Conservation (phyloP, 106 monocot genomes). For the Acanthochlamys bracteata region DNA sequence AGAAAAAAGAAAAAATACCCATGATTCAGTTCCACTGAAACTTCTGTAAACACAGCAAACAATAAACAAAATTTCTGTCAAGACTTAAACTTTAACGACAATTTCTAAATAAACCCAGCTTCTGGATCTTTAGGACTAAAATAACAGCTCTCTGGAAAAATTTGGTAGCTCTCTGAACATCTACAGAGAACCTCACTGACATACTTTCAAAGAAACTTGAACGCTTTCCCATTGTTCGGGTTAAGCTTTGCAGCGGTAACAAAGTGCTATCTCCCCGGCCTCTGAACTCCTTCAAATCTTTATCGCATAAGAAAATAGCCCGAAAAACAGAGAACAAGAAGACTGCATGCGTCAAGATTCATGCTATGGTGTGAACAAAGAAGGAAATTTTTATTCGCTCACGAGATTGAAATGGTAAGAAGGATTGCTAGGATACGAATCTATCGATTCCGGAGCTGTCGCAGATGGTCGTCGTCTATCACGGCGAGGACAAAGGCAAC, state of each 20-base stretch:
- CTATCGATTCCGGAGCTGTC: slow-evolving; percentile 44
- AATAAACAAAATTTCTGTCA: background rate
- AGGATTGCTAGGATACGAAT: slow-evolving; percentile 61
- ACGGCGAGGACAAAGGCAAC: too few relatives aligned
- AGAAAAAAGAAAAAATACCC: background rate
- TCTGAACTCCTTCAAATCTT: slow-evolving; percentile 30
- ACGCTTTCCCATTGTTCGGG: slow-evolving; percentile 52
- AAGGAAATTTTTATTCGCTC: background rate
- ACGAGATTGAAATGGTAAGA: slow-evolving; percentile 67
- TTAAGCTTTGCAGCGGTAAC: slow-evolving; percentile 73
- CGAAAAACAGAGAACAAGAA: slow-evolving; percentile 12
- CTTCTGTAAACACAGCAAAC: background rate
- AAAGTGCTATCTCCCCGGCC: slow-evolving; percentile 56
- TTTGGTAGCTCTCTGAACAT: slow-evolving; percentile 68
- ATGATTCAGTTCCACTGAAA: too few relatives aligned
- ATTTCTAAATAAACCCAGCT: slow-evolving; percentile 29
- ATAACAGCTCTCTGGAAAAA: slow-evolving; percentile 86
- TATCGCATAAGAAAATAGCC: slow-evolving; percentile 59
- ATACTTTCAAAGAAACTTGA: slow-evolving; percentile 70
- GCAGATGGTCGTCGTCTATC: slow-evolving; percentile 10
- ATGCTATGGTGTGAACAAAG: background rate
- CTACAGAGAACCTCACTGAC: slow-evolving; percentile 35
- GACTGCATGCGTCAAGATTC: background rate
- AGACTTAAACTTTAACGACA: background rate
- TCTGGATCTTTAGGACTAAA: slow-evolving; percentile 62